Base-by-base conservation (phyloP, 2,329 filamentous ascomycete genomes). In the Fusarium agapanthi region DNA sequence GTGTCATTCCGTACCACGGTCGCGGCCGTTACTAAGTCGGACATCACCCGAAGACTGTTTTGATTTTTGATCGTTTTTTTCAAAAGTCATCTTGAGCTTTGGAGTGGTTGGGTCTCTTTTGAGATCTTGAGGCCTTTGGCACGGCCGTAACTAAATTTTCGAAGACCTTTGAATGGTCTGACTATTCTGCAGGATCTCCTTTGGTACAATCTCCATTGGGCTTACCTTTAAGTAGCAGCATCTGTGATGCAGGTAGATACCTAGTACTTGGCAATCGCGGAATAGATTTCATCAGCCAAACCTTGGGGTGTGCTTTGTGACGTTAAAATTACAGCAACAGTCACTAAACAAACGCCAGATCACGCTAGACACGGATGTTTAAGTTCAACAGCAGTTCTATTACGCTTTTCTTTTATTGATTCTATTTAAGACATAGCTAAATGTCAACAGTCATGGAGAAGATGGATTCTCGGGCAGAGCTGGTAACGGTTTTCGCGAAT, bases 401-500 rank as follows among this genome's bases (percentile, higher is more conserved):
- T 13, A 32, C 10, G 22, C 37, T 50, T 45, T 34, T 28, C 20
- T 35, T 32, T 63, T 45, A 45, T 67, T 44, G 24, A 47, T 22
- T 20, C 56, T 61, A 58, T n/a, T 44, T 59, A 61, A 35, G 24
- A 37, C 7, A 16, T 22, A 26, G 14, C 11, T 14, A 22, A n/a
- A 18, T 22, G 13, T 38, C 45, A 26, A 22, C 24, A 35, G 8
- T 45, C 54, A 77, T 26, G 75, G 75, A 16, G 76, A 78, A 28
- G 76, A 72, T 32, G 78, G 76, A 62, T 84, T 80, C 69, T 83
- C 80, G 7, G 83, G 84, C 44, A 85, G 76, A 30, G 83, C 82
- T 54, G 83, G 85, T 5, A 87, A 76, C 7, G 84, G 84, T 65
- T 86, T 86, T 41, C 83, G 81, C 18, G 79, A 72, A 30, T 74